These are phyloP conservation scores for Phytophthora pini DNA, from an alignment of 352 stramenopile genomes.

Conservation along the genomic window DNA sequence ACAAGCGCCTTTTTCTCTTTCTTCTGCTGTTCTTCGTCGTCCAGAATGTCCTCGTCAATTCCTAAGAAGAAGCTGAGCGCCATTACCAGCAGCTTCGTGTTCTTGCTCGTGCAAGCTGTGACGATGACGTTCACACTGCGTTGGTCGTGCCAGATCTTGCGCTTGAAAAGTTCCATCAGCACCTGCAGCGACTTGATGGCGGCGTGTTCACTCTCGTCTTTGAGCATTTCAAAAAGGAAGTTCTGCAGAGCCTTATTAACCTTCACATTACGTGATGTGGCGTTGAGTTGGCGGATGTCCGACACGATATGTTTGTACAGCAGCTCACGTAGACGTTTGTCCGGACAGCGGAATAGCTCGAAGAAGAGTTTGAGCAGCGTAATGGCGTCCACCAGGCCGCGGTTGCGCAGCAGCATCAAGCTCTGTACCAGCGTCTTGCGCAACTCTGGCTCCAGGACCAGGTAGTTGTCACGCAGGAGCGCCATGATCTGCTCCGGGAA, in stretches of 20 bases:
- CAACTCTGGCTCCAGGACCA: slow-evolving; percentile 92
- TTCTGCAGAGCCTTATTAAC: slow-evolving; percentile 96
- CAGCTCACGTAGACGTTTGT: slow-evolving; percentile 96
- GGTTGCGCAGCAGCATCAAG: slow-evolving; percentile 97
- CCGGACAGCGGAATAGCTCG: slow-evolving; percentile 95
- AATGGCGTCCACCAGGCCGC: slow-evolving; percentile 92
- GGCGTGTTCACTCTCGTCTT: slow-evolving; percentile 87
- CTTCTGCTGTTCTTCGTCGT: slow-evolving; percentile 95
- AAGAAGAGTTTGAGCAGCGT: slow-evolving; percentile 97
- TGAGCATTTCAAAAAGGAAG: slow-evolving; percentile 96
- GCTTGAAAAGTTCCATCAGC: slow-evolving; percentile 96
- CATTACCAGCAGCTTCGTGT: slow-evolving; percentile 89
- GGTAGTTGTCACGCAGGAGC: slow-evolving; percentile 91
- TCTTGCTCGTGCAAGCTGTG: slow-evolving; percentile 88
- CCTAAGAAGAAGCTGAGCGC: slow-evolving; percentile 98
- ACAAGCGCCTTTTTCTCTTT: slow-evolving; percentile 84
- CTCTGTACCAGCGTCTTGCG: slow-evolving; percentile 95
- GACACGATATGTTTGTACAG: slow-evolving; percentile 97
- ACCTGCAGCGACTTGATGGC: slow-evolving; percentile 93
- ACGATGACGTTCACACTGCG: slow-evolving; percentile 97
- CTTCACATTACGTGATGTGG: slow-evolving; percentile 95
- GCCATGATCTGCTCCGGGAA: slow-evolving; percentile 94
- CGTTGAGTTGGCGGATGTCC: slow-evolving; percentile 90
- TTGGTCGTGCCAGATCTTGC: slow-evolving; percentile 97
- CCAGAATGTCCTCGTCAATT: slow-evolving; percentile 97